Base-by-base conservation (phyloP, 129 eudicot species). In the Erigeron canadensis region DNA sequence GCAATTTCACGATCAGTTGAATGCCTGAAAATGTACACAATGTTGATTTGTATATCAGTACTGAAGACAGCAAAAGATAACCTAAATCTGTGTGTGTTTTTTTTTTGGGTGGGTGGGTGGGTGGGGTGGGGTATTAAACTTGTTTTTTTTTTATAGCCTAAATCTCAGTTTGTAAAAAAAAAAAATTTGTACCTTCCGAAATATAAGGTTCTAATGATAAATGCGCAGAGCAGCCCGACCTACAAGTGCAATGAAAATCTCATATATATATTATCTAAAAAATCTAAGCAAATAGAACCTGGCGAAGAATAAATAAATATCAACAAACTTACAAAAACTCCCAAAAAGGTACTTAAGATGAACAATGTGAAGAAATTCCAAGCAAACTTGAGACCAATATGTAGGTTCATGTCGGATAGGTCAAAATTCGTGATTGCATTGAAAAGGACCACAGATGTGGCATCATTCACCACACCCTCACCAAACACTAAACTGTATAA, bases 391-490 rank as follows among this genome's bases (percentile, higher is more conserved):
- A 80, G 37, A 59, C 77, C 85, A 3, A 63, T 72, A 16, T 7
- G 57, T 2, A 82, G 22, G 73, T 76, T 78, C 47, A 75, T 71
- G n/a, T 81, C 77, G n/a, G 91, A 86, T 67, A 81, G 82, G 63
- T 89, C 89, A 64, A 84, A 81, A 38, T 68, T 83, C 69, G 81
- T 84, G 42, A 92, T 86, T 10, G 88, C 98, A 34, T 89, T 85
- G 39, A 89, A 92, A 61, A 92, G 91, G 51, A 89, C 98, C 37
- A 91, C 88, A 5, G 97, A 84, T 37, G 97, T 81, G 44, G 97
- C 97, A 83, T 91, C 97, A 77, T 91, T 91, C 51, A 91, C 96
- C 28, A 91, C 97, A 48, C 97, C 92, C 80, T 91, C 97, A 69
- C 97, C 97, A 62, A 91, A 91, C 23, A 91, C 96, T 74, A 91